Evolutionary conservation across 345 rosid species (phyloP).

Genomic region (Arabidopsis thaliana): DNA sequence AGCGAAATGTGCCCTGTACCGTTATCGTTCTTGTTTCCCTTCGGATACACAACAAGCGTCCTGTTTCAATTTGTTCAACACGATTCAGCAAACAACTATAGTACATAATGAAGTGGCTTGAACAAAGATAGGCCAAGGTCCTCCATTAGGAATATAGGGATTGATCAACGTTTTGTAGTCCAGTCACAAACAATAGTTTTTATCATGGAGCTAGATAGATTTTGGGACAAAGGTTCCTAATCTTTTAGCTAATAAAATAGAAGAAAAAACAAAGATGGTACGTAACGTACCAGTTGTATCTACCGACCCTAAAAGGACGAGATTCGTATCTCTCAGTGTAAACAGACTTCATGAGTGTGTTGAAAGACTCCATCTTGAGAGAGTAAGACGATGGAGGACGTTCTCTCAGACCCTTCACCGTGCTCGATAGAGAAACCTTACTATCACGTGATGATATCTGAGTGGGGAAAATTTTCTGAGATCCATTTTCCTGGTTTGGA

Average conservation of each 20-base stretch:
- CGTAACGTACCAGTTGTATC: constrained; percentile 3
- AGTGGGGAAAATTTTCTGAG: constrained; percentile 2
- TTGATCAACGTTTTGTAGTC: background rate
- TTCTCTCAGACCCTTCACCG: constrained; percentile 25
- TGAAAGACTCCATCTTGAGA: constrained; percentile 14
- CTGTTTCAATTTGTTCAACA: background rate
- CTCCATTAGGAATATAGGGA: background rate
- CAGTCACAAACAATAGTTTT: background rate
- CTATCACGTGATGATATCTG: constrained; percentile 32
- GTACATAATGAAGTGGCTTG: background rate
- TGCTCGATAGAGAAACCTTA: constrained; percentile 24
- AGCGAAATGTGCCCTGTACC: constrained; percentile 15
- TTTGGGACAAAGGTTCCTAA: background rate
- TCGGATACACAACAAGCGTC: constrained; percentile 19
- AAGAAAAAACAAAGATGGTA: background rate
- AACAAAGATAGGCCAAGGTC: background rate
- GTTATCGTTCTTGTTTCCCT: constrained; percentile 18
- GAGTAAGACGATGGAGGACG: constrained; percentile 34
- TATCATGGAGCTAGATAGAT: background rate
- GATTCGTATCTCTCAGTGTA: constrained; percentile 10
- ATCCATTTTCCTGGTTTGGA: constrained; percentile 18
- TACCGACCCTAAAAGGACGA: constrained; percentile 5
- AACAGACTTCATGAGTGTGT: constrained; percentile 23
- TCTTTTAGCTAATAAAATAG: background rate
- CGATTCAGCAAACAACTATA: background rate